Base-by-base conservation (phyloP, 2,329 filamentous ascomycete species). In the Conoideocrella luteorostrata region DNA sequence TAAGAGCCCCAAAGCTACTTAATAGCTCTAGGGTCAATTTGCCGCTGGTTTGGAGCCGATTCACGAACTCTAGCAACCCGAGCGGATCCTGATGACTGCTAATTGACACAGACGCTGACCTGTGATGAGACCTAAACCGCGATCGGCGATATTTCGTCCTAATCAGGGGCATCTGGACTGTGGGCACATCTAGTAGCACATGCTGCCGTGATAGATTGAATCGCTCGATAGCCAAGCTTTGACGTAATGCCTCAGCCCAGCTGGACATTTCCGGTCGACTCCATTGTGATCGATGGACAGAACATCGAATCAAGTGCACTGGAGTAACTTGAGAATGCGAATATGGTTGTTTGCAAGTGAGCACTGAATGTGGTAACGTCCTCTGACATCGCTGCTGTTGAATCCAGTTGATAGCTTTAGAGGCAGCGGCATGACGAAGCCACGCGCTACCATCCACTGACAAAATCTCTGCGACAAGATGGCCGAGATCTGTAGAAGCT, bases 361-460 rank as follows among this genome's bases (percentile, higher is more conserved):
- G 22, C 7, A 42, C 45, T 17, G 50, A 48, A 13, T 41, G 45
- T 10, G 38, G 40, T 15, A 41, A 37, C 10, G 43, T 43, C 9
- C 47, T 47, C 13, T 51, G 45, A 1, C 51, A 47, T 17, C 39
- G 24, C 37, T 58, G 55, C n/a, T 53, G 51, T 12, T 67, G 70
- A 43, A 82, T 75, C 84, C 86, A 93, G 40, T 78, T 70, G 11
- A 94, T 64, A 50, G 88, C 84, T 60, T 95, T 96, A 59, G 84
- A 83, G 2, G 88, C 88, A 2, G 88, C 83, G 1, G 82, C 77
- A 61, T 97, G 84, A 22, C 91, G 82, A 41, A 97, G 74, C 74
- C 87, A 90, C 4, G 86, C 76, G 29, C 89, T 77, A 28, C 86
- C 89, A 36, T 91, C 82, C 4, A 77, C 74, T 36, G 88, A 83